Evolutionary conservation across 768 basidiomycete genomes (phyloP).

Genomic region (Collybia sp.): DNA sequence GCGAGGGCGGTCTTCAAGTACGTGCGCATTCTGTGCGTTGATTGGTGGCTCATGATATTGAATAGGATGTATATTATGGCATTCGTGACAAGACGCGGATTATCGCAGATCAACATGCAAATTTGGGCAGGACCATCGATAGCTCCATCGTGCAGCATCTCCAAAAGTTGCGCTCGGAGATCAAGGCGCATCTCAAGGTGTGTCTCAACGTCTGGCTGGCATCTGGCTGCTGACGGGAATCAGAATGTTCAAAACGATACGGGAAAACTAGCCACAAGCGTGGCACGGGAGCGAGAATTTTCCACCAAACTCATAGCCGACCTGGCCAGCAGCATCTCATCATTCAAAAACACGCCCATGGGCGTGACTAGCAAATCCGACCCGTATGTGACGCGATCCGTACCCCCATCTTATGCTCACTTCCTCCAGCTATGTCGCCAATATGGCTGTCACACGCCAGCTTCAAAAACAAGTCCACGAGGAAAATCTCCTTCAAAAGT

Average conservation of each 20-base stretch:
- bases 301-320: slow-evolving; percentile 85
- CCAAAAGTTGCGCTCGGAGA: slow-evolving; percentile 89
- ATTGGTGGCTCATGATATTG: background rate
- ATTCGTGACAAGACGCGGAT: slow-evolving; percentile 90
- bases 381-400: slow-evolving; percentile 52
- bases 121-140: slow-evolving; percentile 93
- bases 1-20: slow-evolving; percentile 93
- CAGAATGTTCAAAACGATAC: slow-evolving; percentile 95
- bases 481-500: slow-evolving; percentile 97
- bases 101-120: slow-evolving; percentile 95
- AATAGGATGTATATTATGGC: slow-evolving; percentile 84
- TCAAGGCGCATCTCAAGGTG: slow-evolving; percentile 97
- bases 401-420: slow-evolving; percentile 1
- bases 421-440: slow-evolving; percentile 54
- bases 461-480: slow-evolving; percentile 92
- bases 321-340: slow-evolving; percentile 80
- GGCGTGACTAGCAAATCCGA: slow-evolving; percentile 73
- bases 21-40: slow-evolving; percentile 12
- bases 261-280: slow-evolving; percentile 83
- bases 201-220: slow-evolving; percentile 1
- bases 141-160: slow-evolving; percentile 97
- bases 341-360: slow-evolving; percentile 95
- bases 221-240: background rate
- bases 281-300: slow-evolving; percentile 90
- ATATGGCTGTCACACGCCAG: slow-evolving; percentile 70